These are phyloP conservation scores for Physocladia obscura DNA, from an alignment of 192 early-diverging fungal genomes.

Conservation along the genomic window DNA sequence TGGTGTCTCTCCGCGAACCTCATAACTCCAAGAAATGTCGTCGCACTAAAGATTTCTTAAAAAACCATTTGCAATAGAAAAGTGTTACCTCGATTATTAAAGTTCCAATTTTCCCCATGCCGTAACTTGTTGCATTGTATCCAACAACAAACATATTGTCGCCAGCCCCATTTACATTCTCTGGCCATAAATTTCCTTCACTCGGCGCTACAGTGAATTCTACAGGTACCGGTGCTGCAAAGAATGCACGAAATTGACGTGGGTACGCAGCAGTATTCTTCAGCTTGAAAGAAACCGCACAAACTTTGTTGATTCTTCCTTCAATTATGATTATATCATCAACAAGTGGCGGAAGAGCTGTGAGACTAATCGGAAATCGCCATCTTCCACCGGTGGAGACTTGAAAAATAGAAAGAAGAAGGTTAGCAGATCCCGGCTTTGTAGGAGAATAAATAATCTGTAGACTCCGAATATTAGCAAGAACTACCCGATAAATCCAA, in stretches of 20 bases:
- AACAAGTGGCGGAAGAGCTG: constrained; percentile 37
- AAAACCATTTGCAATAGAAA: not conserved
- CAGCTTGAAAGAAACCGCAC: constrained; percentile 44
- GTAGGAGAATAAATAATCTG: constrained; percentile 38
- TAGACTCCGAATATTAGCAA: not conserved
- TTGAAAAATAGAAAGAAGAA: constrained; percentile 41
- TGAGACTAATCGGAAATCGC: constrained; percentile 39
- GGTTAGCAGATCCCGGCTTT: constrained; percentile 20
- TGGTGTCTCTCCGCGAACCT: constrained; percentile 37
- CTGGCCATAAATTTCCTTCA: constrained; percentile 42
- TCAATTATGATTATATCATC: constrained; percentile 57
- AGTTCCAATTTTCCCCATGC: constrained; percentile 40
- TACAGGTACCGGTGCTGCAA: constrained; percentile 17
- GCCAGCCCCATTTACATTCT: constrained; percentile 14
- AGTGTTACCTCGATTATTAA: constrained; percentile 47
- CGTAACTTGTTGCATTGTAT: constrained; percentile 43
- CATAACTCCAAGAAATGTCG: constrained; percentile 40
- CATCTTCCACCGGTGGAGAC: constrained; percentile 31
- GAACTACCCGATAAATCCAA: not conserved
- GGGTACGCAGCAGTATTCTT: constrained; percentile 30
- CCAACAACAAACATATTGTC: constrained; percentile 49
- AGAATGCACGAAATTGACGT: constrained; percentile 42
- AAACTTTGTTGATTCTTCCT: constrained; percentile 47
- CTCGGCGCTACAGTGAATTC: constrained; percentile 44
- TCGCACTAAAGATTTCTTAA: constrained; percentile 30